A percentile compares a stretch with the other conserved stretches of the same genome.
phyloP scores from a whole-genome alignment of 202 grass and related monocot genomes.

The Eragrostis tef region DNA sequence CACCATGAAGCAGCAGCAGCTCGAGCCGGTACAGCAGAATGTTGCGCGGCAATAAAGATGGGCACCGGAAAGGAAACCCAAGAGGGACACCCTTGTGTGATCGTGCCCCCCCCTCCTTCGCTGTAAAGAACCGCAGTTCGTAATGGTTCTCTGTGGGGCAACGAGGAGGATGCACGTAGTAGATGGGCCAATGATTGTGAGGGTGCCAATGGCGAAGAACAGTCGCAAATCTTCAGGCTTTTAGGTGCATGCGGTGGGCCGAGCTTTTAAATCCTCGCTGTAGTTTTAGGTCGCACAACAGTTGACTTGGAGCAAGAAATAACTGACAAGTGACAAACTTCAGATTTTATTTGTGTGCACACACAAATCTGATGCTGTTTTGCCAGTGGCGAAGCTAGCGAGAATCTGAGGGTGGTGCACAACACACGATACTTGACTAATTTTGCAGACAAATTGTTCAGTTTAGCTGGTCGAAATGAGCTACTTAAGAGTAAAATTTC shows the following conservation, averaged over 20 bases:
- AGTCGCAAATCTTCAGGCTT: slow-evolving; percentile 24
- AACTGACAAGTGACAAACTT: background rate
- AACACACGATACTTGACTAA: too few species aligned
- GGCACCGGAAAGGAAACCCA: slow-evolving; percentile 32
- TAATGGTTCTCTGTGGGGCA: slow-evolving; percentile 2
- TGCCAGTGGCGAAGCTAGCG: too few species aligned
- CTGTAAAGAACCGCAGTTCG: background rate
- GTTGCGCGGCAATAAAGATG: slow-evolving; percentile 11
- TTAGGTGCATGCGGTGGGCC: slow-evolving; percentile 5
- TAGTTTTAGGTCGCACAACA: slow-evolving; percentile 1
- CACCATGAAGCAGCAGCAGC: background rate
- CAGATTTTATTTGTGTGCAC: background rate
- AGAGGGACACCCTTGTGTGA: background rate
- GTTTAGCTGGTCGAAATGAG: too few species aligned
- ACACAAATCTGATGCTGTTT: too few species aligned
- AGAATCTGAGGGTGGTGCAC: too few species aligned
- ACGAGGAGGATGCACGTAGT: background rate
- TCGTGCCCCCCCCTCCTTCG: background rate
- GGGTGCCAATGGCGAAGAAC: slow-evolving; percentile 36
- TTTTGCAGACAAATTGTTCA: too few species aligned
- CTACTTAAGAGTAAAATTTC: too few species aligned
- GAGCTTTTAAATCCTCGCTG: background rate
- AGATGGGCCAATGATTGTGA: slow-evolving; percentile 21
- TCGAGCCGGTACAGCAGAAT: background rate
- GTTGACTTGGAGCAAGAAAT: background rate